Evolutionary conservation across 345 rosid species (phyloP).

Genomic region (Populus deltoides): DNA sequence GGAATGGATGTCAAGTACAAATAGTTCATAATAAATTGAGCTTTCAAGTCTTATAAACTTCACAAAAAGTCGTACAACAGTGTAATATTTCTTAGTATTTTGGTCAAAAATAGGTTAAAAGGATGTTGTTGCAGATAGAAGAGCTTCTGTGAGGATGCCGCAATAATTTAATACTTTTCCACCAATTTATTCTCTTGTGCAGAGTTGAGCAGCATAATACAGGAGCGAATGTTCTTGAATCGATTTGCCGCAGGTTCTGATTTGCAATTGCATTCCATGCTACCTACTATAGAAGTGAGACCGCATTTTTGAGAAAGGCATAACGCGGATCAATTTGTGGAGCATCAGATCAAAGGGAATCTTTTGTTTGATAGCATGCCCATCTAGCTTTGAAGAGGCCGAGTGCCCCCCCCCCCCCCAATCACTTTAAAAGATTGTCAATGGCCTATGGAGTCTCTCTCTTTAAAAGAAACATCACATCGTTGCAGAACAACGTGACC

Average conservation of each 20-base stretch:
- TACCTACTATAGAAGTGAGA: not conserved
- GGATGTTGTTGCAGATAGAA: no score
- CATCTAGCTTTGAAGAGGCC: not conserved
- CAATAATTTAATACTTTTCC: not conserved
- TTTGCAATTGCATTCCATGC: not conserved
- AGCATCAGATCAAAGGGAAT: not conserved
- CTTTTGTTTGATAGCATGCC: not conserved
- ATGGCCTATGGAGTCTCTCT: not conserved
- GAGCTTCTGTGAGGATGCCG: no score
- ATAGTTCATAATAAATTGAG: not conserved
- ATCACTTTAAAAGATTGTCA: not conserved
- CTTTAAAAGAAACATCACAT: not conserved
- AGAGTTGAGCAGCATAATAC: not conserved
- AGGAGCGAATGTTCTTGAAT: not conserved
- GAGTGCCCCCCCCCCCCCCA: not conserved
- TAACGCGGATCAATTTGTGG: not conserved
- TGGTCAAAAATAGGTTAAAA: not conserved
- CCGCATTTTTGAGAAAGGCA: no score
- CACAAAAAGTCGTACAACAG: not conserved
- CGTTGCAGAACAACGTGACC: not conserved
- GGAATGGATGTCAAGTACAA: not conserved
- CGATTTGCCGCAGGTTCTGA: not conserved
- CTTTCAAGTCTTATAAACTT: not conserved
- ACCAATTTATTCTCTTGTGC: not conserved
- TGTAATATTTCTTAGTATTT: no score